Base-by-base conservation (phyloP, 805 yeast genomes). In the Kuraishia piskuri region DNA sequence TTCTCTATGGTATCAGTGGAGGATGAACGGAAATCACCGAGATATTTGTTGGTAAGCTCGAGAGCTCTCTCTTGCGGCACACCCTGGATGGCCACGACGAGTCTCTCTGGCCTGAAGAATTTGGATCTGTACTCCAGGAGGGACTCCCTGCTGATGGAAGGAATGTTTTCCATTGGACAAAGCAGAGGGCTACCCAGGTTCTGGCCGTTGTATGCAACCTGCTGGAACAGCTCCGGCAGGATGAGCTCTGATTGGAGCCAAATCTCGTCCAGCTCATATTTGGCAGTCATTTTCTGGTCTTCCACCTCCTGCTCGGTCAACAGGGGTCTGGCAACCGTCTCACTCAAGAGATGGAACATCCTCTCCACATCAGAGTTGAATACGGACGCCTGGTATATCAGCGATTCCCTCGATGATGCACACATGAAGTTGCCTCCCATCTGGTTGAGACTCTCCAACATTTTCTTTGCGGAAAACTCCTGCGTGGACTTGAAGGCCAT, bases 351-450 rank as follows among this genome's bases (percentile, higher is more conserved):
- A 49, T 78, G 78, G 58, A 88, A 80, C 96, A 94, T 90, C 58
- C 76, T 73, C 45, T 82, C 92, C 9, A 86, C 83, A 63, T 91
- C 97, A 48, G 77, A 76, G 65, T 91, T 91, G 77, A 94, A 92
- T 0, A 90, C 96, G 2, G 96, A 85, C 1, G 97, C 95, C 69
- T 94, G 98, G 68, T 94, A 94, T 71, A 92, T 81, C 73, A 92
- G 77, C 3, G 95, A 80, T 68, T 94, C 99, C 63, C 99, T 78
- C 7, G 95, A 88, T 0, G 96, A 86, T 0, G 96, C 86, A 63
- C 96, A 88, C 82, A 89, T 91, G 69, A 87, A 90, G 67, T 90
- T 92, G 14, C 98, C 99, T 50, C 99, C 99, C 54, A 94, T 68
- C 40, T 80, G 74, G 54, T 90, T 90, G 57, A 94, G 72, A 21